These are phyloP conservation scores for Sarocladium strictum DNA, from an alignment of 2,329 filamentous ascomycete species.

Conservation along the genomic window DNA sequence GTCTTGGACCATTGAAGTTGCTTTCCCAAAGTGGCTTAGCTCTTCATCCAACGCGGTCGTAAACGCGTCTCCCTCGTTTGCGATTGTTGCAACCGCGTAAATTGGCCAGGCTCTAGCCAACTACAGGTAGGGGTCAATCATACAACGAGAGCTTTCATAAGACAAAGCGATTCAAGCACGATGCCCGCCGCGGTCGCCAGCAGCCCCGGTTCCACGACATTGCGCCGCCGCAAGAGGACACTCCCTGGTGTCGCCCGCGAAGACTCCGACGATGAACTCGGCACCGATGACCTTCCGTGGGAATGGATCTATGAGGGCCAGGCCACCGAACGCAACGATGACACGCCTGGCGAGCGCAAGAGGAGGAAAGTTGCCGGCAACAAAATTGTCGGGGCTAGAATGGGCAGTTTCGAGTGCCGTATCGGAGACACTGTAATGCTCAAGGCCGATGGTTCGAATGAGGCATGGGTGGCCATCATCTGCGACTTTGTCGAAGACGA, in stretches of 20 bases:
- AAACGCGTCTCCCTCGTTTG: conserved; percentile 13
- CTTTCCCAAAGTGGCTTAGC: conserved; percentile 1
- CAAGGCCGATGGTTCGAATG: conserved; percentile 79
- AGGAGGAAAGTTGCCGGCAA: conserved; percentile 27
- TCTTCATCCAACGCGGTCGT: background rate
- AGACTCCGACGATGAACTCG: conserved; percentile 85
- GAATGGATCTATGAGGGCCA: conserved; percentile 65
- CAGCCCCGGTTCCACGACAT: background rate
- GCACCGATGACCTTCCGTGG: conserved; percentile 66
- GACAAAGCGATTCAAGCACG: too few relatives aligned
- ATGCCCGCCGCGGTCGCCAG: background rate
- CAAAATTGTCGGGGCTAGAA: conserved; percentile 72
- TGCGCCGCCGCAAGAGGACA: background rate
- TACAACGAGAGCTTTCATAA: too few relatives aligned
- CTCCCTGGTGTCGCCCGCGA: conserved; percentile 49
- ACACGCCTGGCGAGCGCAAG: conserved; percentile 25
- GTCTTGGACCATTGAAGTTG: background rate
- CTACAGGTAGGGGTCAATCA: too few relatives aligned
- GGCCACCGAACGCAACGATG: conserved; percentile 18
- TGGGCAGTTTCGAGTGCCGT: conserved; percentile 73
- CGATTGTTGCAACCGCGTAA: conserved; percentile 10
- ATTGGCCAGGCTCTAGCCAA: background rate
- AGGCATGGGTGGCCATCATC: conserved; percentile 89
- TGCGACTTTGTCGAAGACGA: conserved; percentile 69
- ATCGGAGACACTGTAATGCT: conserved; percentile 81